Base-by-base conservation (phyloP, 2,329 filamentous ascomycete species). In the Exophiala phaeomuriformis region DNA sequence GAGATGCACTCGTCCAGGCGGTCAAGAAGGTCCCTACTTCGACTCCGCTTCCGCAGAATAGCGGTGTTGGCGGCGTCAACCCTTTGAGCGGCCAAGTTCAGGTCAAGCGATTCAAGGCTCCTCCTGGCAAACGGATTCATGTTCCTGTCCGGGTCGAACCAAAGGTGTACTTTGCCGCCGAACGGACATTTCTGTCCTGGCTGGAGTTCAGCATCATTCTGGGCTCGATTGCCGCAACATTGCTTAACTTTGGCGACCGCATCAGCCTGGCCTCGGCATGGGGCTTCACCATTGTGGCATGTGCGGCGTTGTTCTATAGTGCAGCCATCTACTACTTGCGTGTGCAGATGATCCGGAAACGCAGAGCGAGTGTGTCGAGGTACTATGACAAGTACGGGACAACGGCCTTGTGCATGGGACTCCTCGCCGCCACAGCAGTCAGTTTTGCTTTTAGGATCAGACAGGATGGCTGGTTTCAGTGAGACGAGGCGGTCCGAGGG, bases 141-240 rank as follows among this genome's bases (percentile, higher is more conserved):
- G 93, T 98, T 28, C 91, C 91, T 9, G 85, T 97, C 51, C 84
- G 93, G 46, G 90, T 98, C 33, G 93, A 98, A 71, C 93, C 93
- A 33, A 98, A 98, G 73, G 93, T 98, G 47, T 95, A 90, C 70
- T 95, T 98, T 67, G 93, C 93, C 27, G 90, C 90, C 0, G 93
- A 98, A 71, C 82, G 93, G 60, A 98, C 93, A 0, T 98, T 96
- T 72, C 79, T 98, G 53, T 88, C 89, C 59, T 98, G 93, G 90
- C 86, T 98, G 64, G 91, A 98, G 71, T 97, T 95, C 72, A 91
- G 87, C 47, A 95, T 97, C 66, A 90, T 96, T 67, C 84, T 98
- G 50, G 89, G 88, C 63, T 86, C 86, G 30, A 91, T 95, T 63
- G 88, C 90, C 8, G 85, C 86, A 5, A 88, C 88, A 0, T 75